Evolutionary conservation across 768 basidiomycete species (phyloP), one percentile per base, ranked within the genome.

Genomic region (Pluteus cervinus): DNA sequence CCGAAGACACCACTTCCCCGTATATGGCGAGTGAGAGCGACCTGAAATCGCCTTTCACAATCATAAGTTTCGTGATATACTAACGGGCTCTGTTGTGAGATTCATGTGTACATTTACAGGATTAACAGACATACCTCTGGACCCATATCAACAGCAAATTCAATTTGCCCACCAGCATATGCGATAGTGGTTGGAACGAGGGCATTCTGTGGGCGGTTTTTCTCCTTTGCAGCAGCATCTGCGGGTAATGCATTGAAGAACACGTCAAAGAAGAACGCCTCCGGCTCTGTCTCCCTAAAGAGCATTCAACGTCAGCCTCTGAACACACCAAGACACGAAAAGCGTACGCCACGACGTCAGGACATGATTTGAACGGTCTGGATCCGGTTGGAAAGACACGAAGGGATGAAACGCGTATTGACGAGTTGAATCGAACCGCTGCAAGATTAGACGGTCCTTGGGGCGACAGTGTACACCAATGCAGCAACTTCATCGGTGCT

Each of bases 41-140:
- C 33, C 74, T 61, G 54, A 86, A 88, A 24, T 73, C 63, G n/a
- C 86, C 87, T 50, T 79, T 81, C 44, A 90, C 68, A 40, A 89
- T 83, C 72, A 90, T 79, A 21, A 89, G 65, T 29, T 86, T 79
- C 15, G 86, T 86, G 3, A 79, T 74, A 53, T 73, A 78, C 81
- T 86, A 52, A 24, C 11, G 29, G 8, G 8, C 12, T 25, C 31
- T 11, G 18, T 17, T 40, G 23, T 35, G 33, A 29, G 24, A 26
- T 37, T 26, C 26, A 9, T 10, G n/a, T 7, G 15, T 3, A 10
- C 22, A 29, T 34, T 37, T 25, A 35, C 18, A 24, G 24, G 18
- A 24, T 34, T 33, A 9, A 14, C 7, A 31, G 29, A 62, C 73
- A 39, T 48, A 78, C 87, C 58, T 87, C 81, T 7, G 54, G 33